These are phyloP conservation scores for Hypoxylon sp. DNA, from an alignment of 2,329 filamentous ascomycete species.

Conservation along the genomic window DNA sequence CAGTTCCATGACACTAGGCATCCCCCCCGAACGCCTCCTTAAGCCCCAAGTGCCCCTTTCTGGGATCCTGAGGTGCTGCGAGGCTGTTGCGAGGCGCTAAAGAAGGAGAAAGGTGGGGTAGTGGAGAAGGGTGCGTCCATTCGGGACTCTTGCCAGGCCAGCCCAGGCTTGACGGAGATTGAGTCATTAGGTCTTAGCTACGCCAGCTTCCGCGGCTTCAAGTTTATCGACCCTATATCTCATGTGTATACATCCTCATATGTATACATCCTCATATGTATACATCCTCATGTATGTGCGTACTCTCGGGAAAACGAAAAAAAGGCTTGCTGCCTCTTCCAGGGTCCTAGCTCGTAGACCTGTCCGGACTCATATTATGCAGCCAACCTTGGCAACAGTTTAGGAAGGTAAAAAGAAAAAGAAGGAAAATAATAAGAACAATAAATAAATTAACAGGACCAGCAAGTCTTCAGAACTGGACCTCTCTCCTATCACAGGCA, in stretches of 20 bases:
- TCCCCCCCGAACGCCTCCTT: no score
- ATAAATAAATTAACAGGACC: constrained; percentile 10
- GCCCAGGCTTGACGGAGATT: constrained; percentile 28
- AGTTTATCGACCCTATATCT: not conserved
- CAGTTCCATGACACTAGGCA: not conserved
- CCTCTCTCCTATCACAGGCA: constrained; percentile 17
- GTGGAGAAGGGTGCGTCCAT: constrained; percentile 30
- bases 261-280: constrained; percentile 23
- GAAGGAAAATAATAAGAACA: not conserved
- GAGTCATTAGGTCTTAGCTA: constrained; percentile 23
- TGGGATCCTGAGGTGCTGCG: constrained; percentile 24
- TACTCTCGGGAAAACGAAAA: no score
- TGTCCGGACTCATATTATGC: constrained; percentile 11
- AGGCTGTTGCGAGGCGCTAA: constrained; percentile 33
- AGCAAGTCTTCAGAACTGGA: constrained; percentile 20
- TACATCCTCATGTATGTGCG: constrained; percentile 19
- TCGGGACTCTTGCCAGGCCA: constrained; percentile 37
- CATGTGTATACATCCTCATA: constrained; percentile 8
- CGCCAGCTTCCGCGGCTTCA: constrained; percentile 28
- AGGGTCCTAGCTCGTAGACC: constrained; percentile 9
- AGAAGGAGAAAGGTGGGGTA: constrained; percentile 28
- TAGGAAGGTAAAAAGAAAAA: constrained; percentile 11
- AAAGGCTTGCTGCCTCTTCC: not conserved
- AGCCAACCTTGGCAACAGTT: constrained; percentile 12
- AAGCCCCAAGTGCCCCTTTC: no score